Evolutionary conservation across 2,329 filamentous ascomycete species (phyloP), one percentile per base, ranked within the genome.

Genomic region (Aspergillus udagawae): DNA sequence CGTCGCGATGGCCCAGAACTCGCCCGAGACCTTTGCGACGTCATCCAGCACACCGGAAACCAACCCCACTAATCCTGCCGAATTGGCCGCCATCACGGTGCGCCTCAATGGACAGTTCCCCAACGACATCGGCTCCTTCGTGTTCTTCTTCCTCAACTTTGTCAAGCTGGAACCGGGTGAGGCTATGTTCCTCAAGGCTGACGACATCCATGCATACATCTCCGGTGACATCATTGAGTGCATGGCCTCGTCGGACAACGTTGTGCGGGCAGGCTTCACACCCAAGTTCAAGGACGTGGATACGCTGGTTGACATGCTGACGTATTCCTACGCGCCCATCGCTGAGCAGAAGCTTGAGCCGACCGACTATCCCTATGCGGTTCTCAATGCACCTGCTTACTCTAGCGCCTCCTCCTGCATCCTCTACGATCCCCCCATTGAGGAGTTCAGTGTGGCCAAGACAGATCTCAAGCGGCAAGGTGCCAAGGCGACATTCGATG

Each of bases 201-300:
- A 99, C 70, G 94, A 97, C 70, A 97, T 97, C 67, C 94, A 99
- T 73, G 94, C 94, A 51, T 99, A 99, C 56, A 77, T 79, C 48
- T 79, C 76, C 4, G 77, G 77, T 35, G 93, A 99, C 70, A 96
- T 99, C 65, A 92, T 99, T 72, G 94, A 99, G 77, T 99, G 94
- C 80, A 99, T 99, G 94, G 94, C 94, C 0, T 89, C 91, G 8
- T 96, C 91, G n/a, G 94, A 99, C 82, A 99, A 99, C 65, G 94
- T 99, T 38, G 92, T 99, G 52, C 91, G 94, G 55, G 94, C 94
- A 0, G 94, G 94, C 47, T 94, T 99, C 76, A 99, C 94, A 0
- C 94, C 94, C 55, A 99, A 99, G 74, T 99, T 96, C 83, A 97
- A 97, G 79, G 94, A 99, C 66, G 91, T 97, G 23, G 78, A 86